phyloP scores from a whole-genome alignment of 116 monocot species.

The Iris pallida region DNA sequence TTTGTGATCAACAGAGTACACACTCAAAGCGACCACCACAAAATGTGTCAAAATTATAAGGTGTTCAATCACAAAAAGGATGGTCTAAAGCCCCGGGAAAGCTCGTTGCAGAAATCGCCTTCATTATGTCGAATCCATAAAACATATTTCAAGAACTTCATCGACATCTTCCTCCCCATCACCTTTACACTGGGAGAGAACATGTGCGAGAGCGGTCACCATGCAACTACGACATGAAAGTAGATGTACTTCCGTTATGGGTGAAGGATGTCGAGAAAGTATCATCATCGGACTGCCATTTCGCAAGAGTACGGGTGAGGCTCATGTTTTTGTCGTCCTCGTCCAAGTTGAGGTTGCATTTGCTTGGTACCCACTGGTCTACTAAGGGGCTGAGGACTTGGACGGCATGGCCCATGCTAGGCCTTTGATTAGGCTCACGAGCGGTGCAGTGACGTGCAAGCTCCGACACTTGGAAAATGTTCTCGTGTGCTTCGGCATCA shows the following conservation, averaged over 20 bases:
- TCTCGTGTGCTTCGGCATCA: conserved; percentile 30
- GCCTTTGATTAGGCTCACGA: conserved; percentile 60
- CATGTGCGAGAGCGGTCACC: not conserved
- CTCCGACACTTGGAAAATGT: conserved; percentile 48
- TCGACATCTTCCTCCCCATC: too few species aligned
- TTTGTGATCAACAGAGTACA: too few species aligned
- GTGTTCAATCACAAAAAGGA: too few species aligned
- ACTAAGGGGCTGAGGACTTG: conserved; percentile 54
- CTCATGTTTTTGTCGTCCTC: conserved; percentile 19
- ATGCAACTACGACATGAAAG: conserved; percentile 2
- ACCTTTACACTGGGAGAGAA: not conserved
- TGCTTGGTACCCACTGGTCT: conserved; percentile 64
- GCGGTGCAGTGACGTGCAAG: conserved; percentile 74
- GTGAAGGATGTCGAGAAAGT: not conserved
- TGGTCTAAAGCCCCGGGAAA: too few species aligned
- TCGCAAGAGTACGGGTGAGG: conserved; percentile 28
- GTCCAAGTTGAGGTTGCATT: conserved; percentile 16
- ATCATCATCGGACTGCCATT: conserved; percentile 14
- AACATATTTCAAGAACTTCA: too few species aligned
- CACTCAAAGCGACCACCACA: too few species aligned
- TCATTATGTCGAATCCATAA: too few species aligned
- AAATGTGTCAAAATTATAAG: too few species aligned
- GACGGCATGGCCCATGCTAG: conserved; percentile 84
- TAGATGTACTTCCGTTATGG: not conserved
- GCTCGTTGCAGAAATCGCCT: too few species aligned